Evolutionary conservation across 2,329 filamentous ascomycete species (phyloP).

Genomic region (Metarhizium rileyi): DNA sequence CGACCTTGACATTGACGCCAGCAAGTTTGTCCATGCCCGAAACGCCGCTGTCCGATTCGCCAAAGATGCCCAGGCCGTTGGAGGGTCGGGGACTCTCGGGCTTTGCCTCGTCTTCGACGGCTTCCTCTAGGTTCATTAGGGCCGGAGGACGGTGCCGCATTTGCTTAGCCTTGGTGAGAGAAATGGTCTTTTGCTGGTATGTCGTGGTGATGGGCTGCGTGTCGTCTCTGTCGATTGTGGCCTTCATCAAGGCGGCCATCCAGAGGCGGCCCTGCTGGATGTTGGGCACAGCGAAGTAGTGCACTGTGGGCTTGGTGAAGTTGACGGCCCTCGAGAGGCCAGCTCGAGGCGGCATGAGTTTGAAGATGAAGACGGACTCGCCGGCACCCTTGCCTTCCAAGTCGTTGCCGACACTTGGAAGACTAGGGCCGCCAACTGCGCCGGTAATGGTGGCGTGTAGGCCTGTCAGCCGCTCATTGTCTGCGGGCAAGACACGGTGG

Average conservation of each 20-base stretch:
- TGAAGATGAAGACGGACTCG: constrained; percentile 91
- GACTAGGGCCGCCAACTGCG: constrained; percentile 54
- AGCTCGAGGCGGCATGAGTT: constrained; percentile 81
- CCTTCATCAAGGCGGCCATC: constrained; percentile 99
- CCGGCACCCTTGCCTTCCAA: constrained; percentile 39
- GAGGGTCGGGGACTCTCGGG: constrained; percentile 14
- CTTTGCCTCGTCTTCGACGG: constrained; percentile 20
- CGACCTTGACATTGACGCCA: constrained; percentile 12
- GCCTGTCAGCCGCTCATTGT: constrained; percentile 82
- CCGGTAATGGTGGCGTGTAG: constrained; percentile 88
- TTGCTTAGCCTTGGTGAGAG: constrained; percentile 73
- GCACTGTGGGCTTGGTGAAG: constrained; percentile 94
- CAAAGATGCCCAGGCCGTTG: constrained; percentile 34
- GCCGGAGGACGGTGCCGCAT: constrained; percentile 87
- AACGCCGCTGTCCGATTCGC: constrained; percentile 32
- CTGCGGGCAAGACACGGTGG: constrained; percentile 89
- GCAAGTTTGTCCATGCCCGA: constrained; percentile 32
- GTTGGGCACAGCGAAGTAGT: constrained; percentile 95
- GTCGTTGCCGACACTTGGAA: constrained; percentile 38
- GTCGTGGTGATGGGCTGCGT: constrained; percentile 73
- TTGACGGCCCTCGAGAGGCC: constrained; percentile 86
- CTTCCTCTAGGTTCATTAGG: constrained; percentile 59
- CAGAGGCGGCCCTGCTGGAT: constrained; percentile 80
- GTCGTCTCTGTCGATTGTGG: constrained; percentile 89
- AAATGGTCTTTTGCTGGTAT: constrained; percentile 96